phyloP scores from a whole-genome alignment of 768 basidiomycete genomes.

The Amanita pallidorosea region DNA sequence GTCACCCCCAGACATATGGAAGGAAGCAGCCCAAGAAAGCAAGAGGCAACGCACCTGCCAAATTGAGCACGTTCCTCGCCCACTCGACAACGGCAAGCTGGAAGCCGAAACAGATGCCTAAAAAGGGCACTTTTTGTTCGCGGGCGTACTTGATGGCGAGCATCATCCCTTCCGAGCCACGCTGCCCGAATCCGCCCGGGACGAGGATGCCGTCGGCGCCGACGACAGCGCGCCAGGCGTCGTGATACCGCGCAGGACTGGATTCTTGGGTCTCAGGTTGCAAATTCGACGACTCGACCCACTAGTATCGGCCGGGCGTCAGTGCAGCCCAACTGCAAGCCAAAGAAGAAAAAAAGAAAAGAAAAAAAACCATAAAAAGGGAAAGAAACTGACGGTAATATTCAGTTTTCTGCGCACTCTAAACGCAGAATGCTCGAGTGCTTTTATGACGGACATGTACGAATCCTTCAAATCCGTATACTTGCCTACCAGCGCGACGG shows the following conservation, averaged over 20 bases:
- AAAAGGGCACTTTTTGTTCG: conserved; percentile 89
- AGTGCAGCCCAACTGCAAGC: not conserved
- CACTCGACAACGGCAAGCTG: conserved; percentile 95
- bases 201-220: conserved; percentile 91
- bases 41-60: conserved; percentile 37
- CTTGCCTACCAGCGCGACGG: conserved; percentile 90
- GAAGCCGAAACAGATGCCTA: conserved; percentile 97
- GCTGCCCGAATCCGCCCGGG: conserved; percentile 89
- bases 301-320: conserved; percentile 36
- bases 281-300: conserved; percentile 93
- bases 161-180: conserved; percentile 97
- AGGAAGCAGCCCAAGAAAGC: too few species aligned
- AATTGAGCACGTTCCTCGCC: conserved; percentile 73
- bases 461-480: conserved; percentile 96
- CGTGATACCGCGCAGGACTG: conserved; percentile 83
- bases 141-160: conserved; percentile 96
- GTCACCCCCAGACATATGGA: too few species aligned
- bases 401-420: conserved; percentile 77
- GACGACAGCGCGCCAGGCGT: conserved; percentile 90
- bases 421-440: conserved; percentile 94
- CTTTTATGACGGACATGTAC: conserved; percentile 96
- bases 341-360: not conserved
- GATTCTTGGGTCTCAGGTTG: conserved; percentile 73
- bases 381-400: conserved; percentile 39
- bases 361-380: not conserved